Conservation (phyloP, 2,329 filamentous ascomycete species). For the Ceratocystis harringtonii region DNA sequence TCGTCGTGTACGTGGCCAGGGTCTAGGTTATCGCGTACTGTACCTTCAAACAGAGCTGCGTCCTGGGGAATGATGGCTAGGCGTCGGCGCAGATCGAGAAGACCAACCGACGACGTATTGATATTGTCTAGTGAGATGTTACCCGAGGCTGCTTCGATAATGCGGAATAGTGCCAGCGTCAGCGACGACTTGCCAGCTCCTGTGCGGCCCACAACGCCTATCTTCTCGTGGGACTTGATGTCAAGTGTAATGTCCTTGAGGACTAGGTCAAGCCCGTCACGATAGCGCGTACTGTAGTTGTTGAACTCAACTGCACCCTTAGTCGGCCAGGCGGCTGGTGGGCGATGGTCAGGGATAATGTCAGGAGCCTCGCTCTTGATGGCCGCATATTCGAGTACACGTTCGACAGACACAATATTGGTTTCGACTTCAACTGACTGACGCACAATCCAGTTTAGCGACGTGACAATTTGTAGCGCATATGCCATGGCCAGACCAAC, state of each 20-base stretch:
- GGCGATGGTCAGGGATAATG: slow-evolving; percentile 74
- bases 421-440: slow-evolving; percentile 99
- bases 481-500: slow-evolving; percentile 96
- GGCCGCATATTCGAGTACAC: slow-evolving; percentile 85
- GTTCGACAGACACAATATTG: slow-evolving; percentile 98
- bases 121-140: slow-evolving; percentile 79
- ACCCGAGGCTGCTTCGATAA: slow-evolving; percentile 76
- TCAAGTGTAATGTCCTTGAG: slow-evolving; percentile 83
- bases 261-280: slow-evolving; percentile 76
- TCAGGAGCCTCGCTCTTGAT: slow-evolving; percentile 90
- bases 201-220: slow-evolving; percentile 90
- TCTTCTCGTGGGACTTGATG: slow-evolving; percentile 95
- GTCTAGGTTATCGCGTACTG: slow-evolving; percentile 86
- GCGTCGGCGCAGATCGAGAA: slow-evolving; percentile 74
- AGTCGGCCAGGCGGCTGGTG: slow-evolving; percentile 80
- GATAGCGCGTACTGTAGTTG: slow-evolving; percentile 88
- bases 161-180: slow-evolving; percentile 82
- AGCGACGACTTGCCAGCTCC: slow-evolving; percentile 92
- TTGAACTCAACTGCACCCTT: slow-evolving; percentile 79
- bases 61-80: slow-evolving; percentile 97
- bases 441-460: slow-evolving; percentile 96
- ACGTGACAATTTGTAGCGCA: slow-evolving; percentile 90
- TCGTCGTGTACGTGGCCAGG: slow-evolving; percentile 92
- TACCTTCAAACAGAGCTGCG: slow-evolving; percentile 87
- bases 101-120: slow-evolving; percentile 77